Base-by-base conservation (phyloP, 371 early-diverging fungal genomes). In the Blakeslea trispora region DNA sequence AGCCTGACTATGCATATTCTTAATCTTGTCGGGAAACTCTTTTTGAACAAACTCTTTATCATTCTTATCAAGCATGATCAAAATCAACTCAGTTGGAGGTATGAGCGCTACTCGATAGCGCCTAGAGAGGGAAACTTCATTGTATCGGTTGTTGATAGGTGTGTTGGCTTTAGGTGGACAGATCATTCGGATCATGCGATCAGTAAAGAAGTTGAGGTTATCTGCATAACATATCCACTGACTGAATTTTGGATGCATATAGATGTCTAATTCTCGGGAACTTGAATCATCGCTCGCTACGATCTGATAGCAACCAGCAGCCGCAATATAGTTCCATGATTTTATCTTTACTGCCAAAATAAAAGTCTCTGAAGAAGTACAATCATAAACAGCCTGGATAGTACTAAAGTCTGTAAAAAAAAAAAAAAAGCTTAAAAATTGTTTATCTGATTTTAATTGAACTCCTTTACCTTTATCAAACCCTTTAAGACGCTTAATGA, bases 81-180 rank as follows among this genome's bases (percentile, higher is more conserved):
- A 32, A 8, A 77, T 22, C 2, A 65, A 40, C 3, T 71, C 61
- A 3, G 74, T 71, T 10, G 77, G 68, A 0, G 74, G 69, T 37
- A 73, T 57, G 2, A 65, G 47, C 34, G 70, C 68, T 7, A 70
- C 47, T 14, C 60, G 50, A 9, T 44, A 56, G 5, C 47, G 41
- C 7, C 68, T 51, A 7, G 49, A 49, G 1, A 67, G 13, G 11
- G 23, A 39, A 6, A 35, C 23, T 17, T 65, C 59, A 24, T 45
- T 28, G 32, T 61, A 56, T 31, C 62, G 45, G 5, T 44, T 46
- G 10, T 39, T 18, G 1, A 67, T 47, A 10, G 65, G 64, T 5
- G 64, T 34, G 14, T 69, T 69, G 19, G 53, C 50, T 48, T 65
- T 64, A 1, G 64, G 50, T 31, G 50, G 56, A 41, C 67, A 67